Conservation (phyloP, 2,329 filamentous ascomycete genomes). For the Sclerotinia trifoliorum region DNA sequence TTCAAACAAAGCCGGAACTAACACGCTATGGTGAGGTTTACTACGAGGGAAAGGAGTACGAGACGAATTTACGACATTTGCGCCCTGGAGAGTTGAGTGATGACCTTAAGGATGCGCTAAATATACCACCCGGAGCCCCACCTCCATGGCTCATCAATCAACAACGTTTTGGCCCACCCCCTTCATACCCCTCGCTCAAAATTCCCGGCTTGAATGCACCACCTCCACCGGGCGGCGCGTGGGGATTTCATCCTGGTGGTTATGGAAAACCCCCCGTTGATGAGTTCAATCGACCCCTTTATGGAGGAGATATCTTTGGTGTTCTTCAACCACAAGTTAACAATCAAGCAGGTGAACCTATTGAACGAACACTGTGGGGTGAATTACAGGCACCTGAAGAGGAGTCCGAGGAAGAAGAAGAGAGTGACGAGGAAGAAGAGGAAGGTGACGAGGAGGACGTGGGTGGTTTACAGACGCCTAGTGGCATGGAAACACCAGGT, state of each 20-base stretch:
- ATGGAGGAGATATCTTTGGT: slow-evolving; percentile 93
- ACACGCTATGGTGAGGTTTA: slow-evolving; percentile 98
- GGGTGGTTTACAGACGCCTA: slow-evolving; percentile 69
- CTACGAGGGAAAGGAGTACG: slow-evolving; percentile 97
- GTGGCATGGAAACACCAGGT: slow-evolving; percentile 75
- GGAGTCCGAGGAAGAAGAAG: slow-evolving; percentile 63
- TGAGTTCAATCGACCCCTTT: slow-evolving; percentile 86
- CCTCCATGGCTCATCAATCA: slow-evolving; percentile 98
- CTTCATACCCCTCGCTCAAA: slow-evolving; percentile 92
- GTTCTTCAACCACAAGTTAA: slow-evolving; percentile 63
- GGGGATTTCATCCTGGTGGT: slow-evolving; percentile 93
- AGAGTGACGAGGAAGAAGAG: slow-evolving; percentile 68
- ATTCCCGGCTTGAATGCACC: slow-evolving; percentile 93
- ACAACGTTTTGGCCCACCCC: slow-evolving; percentile 88
- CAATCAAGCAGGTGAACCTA: slow-evolving; percentile 67
- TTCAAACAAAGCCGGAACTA: slow-evolving; percentile 92
- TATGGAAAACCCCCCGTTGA: slow-evolving; percentile 96
- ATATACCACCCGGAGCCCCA: slow-evolving; percentile 87
- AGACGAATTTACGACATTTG: slow-evolving; percentile 89
- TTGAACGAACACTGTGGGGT: slow-evolving; percentile 89
- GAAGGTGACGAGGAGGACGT: slow-evolving; percentile 61
- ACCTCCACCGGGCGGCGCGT: slow-evolving; percentile 81
- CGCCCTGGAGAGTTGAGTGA: slow-evolving; percentile 88
- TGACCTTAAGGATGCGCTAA: slow-evolving; percentile 85
- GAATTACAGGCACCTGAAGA: slow-evolving; percentile 80